Evolutionary conservation across 805 yeast species (phyloP).

Genomic region (Wickerhamomyces silvicola): DNA sequence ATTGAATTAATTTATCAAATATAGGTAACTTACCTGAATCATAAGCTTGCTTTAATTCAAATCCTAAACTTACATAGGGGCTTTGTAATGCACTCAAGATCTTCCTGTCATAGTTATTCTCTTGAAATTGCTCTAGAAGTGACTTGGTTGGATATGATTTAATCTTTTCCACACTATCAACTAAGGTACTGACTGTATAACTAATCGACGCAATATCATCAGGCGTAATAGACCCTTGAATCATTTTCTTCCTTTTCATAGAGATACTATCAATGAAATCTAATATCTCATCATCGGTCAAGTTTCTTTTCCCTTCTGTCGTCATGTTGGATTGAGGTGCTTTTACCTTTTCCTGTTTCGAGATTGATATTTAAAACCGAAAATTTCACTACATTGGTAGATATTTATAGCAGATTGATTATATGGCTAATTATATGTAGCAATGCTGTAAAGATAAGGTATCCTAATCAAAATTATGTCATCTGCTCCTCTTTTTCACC

Average conservation of each 20-base stretch:
- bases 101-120: background rate
- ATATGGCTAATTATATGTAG: too few species aligned
- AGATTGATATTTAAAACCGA: too few species aligned
- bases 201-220: constrained; percentile 2
- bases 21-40: constrained; percentile 3
- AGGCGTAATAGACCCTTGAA: background rate
- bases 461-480: too few species aligned
- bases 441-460: too few species aligned
- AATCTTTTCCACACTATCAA: constrained; percentile 2
- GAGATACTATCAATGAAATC: background rate
- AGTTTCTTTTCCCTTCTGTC: background rate
- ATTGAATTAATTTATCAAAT: constrained; percentile 1
- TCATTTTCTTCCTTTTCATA: background rate
- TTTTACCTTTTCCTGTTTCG: too few species aligned
- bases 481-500: background rate
- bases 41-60: constrained; percentile 4
- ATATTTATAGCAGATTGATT: too few species aligned
- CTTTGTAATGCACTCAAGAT: constrained; percentile 2
- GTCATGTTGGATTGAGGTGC: too few species aligned
- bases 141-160: constrained; percentile 3
- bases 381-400: too few species aligned
- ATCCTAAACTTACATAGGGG: constrained; percentile 3
- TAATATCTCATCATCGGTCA: background rate
- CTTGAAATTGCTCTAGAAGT: constrained; percentile 4
- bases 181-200: background rate